Conservation (phyloP, 73 alveolate genomes). For the Tetrahymena malaccensis region DNA sequence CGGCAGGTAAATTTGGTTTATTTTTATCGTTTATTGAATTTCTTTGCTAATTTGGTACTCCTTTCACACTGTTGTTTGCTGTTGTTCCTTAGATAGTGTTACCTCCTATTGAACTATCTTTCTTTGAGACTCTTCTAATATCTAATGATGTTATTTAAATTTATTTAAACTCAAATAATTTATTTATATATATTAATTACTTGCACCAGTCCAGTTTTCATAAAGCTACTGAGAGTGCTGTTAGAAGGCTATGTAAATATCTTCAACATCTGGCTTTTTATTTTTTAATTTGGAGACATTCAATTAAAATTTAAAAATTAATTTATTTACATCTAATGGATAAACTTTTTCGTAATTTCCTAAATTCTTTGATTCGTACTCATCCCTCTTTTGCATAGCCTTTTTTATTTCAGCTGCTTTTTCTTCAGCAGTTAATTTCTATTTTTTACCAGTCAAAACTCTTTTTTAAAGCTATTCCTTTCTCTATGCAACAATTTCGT, state of each 20-base stretch:
- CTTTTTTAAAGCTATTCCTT: conserved; percentile 22
- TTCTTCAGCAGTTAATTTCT: conserved; percentile 13
- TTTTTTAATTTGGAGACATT: neutral
- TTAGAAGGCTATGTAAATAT: neutral
- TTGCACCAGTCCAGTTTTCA: conserved; percentile 43
- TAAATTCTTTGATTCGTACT: conserved; percentile 27
- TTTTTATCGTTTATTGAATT: neutral
- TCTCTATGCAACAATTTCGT: conserved; percentile 6
- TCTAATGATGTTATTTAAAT: neutral
- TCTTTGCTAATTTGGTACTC: neutral
- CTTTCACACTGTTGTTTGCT: neutral
- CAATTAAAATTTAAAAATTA: neutral
- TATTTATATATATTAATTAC: neutral
- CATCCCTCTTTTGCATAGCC: conserved; percentile 27
- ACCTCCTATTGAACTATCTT: neutral
- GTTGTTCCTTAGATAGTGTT: neutral
- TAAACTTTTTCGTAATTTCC: conserved; percentile 47
- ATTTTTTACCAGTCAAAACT: conserved; percentile 31
- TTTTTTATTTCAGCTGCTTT: neutral
- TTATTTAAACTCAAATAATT: neutral
- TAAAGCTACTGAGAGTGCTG: conserved; percentile 5
- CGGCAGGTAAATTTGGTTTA: neutral
- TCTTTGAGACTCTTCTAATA: neutral
- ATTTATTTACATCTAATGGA: conserved; percentile 17
- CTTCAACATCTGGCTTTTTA: neutral